Evolutionary conservation across 1,284 basidiomycete species (phyloP).

Genomic region (Agaricales sp.): DNA sequence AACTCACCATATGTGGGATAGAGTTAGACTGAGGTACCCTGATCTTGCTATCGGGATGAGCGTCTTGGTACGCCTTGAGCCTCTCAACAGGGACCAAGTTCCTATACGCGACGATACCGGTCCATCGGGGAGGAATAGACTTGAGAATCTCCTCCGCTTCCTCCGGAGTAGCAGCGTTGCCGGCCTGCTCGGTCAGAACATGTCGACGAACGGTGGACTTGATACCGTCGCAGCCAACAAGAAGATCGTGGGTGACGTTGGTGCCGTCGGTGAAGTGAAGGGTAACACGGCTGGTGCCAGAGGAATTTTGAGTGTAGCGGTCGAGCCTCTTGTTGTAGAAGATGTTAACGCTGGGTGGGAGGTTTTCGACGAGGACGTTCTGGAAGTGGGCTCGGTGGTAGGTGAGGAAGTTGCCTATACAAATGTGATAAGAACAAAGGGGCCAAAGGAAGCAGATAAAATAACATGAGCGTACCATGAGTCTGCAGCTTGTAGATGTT

Average conservation of each 20-base stretch:
- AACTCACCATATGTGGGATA: conserved; percentile 1
- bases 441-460: neutral
- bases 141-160: conserved; percentile 22
- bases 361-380: conserved; percentile 29
- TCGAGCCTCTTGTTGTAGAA: conserved; percentile 37
- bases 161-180: conserved; percentile 16
- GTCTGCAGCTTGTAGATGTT: conserved; percentile 1
- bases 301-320: conserved; percentile 30
- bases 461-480: neutral
- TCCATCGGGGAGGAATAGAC: conserved; percentile 25
- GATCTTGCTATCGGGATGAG: neutral
- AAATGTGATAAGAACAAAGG: neutral
- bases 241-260: conserved; percentile 32
- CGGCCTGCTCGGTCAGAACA: conserved; percentile 20
- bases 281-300: conserved; percentile 22
- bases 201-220: conserved; percentile 19
- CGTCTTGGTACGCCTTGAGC: conserved; percentile 12
- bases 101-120: conserved; percentile 27
- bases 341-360: conserved; percentile 27
- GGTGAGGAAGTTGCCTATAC: neutral
- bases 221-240: conserved; percentile 34
- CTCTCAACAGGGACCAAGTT: conserved; percentile 23
- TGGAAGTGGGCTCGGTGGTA: conserved; percentile 42
- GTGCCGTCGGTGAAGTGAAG: conserved; percentile 39
- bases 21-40: neutral